Evolutionary conservation across 805 yeast species (phyloP).

Genomic region (Suhomyces vadensis): DNA sequence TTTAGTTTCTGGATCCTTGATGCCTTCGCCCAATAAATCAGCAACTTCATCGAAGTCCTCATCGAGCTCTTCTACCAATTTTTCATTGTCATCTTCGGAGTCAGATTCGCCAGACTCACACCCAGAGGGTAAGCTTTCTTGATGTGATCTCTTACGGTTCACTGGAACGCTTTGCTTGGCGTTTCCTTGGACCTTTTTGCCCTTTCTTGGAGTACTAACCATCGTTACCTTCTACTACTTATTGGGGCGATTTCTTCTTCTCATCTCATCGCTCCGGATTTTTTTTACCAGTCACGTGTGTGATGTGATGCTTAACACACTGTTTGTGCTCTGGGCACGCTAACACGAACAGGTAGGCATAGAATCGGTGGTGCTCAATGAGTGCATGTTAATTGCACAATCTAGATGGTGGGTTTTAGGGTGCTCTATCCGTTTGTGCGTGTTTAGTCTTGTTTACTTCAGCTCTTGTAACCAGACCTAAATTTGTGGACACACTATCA

Average conservation of each 20-base stretch:
- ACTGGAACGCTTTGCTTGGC: conserved; percentile 18
- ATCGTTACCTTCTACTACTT: conserved; percentile 7
- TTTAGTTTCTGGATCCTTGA: conserved; percentile 42
- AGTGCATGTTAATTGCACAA: no score
- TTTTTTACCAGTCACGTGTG: background rate
- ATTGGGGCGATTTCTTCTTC: conserved; percentile 6
- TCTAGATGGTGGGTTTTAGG: no score
- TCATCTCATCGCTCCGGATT: conserved; percentile 13
- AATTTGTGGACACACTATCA: no score
- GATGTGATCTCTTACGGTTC: conserved; percentile 19
- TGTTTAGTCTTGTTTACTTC: no score
- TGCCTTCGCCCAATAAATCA: conserved; percentile 47
- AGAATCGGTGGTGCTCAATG: no score
- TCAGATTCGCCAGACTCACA: conserved; percentile 28
- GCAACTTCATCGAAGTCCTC: conserved; percentile 60
- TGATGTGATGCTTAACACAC: no score
- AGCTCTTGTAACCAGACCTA: no score
- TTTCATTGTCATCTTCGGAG: conserved; percentile 39
- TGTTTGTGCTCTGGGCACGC: no score
- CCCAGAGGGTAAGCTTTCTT: conserved; percentile 12
- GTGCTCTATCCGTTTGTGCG: no score
- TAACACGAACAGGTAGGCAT: no score
- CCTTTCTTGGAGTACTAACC: conserved; percentile 12
- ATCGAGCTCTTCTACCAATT: conserved; percentile 55
- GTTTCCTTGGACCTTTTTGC: conserved; percentile 12